Conservation (phyloP, 805 yeast genomes). For the Cyberlindnera veronae region DNA sequence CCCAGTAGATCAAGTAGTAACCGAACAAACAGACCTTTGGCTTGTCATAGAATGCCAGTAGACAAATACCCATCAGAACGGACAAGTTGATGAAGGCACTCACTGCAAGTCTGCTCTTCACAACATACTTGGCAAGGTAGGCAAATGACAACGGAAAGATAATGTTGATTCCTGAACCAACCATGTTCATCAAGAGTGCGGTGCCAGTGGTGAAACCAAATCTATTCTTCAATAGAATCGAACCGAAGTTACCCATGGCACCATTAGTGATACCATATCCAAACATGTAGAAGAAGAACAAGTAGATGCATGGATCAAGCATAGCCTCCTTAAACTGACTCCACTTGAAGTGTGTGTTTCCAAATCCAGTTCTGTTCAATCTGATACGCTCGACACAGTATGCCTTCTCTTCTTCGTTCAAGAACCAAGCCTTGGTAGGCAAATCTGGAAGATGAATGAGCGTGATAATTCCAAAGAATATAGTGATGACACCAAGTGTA, state of each 20-base stretch:
- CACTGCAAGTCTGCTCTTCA: constrained; percentile 23
- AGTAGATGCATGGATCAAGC: constrained; percentile 47
- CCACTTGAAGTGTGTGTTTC: constrained; percentile 50
- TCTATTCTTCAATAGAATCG: constrained; percentile 11
- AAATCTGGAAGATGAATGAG: constrained; percentile 54
- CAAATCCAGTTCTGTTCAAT: constrained; percentile 53
- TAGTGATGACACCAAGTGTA: constrained; percentile 56
- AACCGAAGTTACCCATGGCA: constrained; percentile 31
- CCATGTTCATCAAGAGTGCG: constrained; percentile 30
- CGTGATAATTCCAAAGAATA: constrained; percentile 44
- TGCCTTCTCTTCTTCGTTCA: constrained; percentile 41
- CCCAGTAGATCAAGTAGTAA: constrained; percentile 30
- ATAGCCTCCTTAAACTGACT: constrained; percentile 51
- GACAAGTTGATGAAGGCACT: constrained; percentile 20
- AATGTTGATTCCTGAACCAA: constrained; percentile 29
- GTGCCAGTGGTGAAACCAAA: constrained; percentile 12
- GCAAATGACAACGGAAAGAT: constrained; percentile 15
- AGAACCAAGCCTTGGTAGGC: constrained; percentile 48
- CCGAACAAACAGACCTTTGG: constrained; percentile 27
- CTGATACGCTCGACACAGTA: constrained; percentile 49
- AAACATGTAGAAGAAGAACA: constrained; percentile 39
- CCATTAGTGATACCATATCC: constrained; percentile 49
- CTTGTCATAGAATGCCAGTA: constrained; percentile 32
- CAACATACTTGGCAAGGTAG: constrained; percentile 19
- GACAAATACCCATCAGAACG: constrained; percentile 29